These are phyloP conservation scores for Rhizopogon roseolus DNA, from an alignment of 768 basidiomycete species.

Conservation along the genomic window DNA sequence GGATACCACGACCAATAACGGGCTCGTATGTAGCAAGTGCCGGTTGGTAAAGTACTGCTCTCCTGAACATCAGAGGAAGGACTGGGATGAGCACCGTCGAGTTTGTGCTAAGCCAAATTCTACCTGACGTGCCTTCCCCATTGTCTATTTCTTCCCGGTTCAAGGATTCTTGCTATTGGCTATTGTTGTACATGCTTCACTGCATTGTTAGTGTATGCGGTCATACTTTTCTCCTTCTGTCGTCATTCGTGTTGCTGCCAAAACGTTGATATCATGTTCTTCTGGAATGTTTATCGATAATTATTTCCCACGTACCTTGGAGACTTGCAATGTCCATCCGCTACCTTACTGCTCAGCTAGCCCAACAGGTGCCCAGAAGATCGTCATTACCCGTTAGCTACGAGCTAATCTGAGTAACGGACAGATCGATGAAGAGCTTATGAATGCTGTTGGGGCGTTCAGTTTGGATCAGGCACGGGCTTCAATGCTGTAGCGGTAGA, in stretches of 20 bases:
- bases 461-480: slow-evolving; percentile 80
- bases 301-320: slow-evolving; percentile 1
- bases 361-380: slow-evolving; percentile 57
- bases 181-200: neutral
- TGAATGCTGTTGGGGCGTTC: slow-evolving; percentile 85
- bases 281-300: neutral
- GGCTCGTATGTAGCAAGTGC: slow-evolving; percentile 73
- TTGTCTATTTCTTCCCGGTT: neutral
- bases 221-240: neutral
- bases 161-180: neutral
- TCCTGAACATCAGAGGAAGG: slow-evolving; percentile 65
- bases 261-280: neutral
- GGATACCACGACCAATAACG: slow-evolving; percentile 28
- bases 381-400: neutral
- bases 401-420: neutral
- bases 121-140: neutral
- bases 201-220: neutral
- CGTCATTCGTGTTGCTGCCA: neutral
- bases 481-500: neutral
- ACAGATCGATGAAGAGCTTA: slow-evolving; percentile 92
- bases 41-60: slow-evolving; percentile 77
- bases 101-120: slow-evolving; percentile 47
- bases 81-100: slow-evolving; percentile 75
- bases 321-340: slow-evolving; percentile 45
- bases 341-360: slow-evolving; percentile 66